Base-by-base conservation (phyloP, 345 rosid genomes). In the Ceriops tagal region DNA sequence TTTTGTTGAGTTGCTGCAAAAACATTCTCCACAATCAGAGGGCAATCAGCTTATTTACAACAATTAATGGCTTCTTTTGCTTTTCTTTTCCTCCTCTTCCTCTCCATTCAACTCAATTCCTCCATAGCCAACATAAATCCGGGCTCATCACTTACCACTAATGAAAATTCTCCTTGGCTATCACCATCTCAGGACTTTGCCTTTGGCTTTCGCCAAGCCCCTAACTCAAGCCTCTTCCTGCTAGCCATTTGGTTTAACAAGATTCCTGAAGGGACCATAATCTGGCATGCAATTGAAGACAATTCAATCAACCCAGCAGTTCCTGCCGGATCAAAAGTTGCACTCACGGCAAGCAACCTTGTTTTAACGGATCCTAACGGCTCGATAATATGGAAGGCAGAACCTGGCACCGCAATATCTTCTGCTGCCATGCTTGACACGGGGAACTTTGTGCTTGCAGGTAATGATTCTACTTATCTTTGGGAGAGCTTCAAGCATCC, bases 401-500 rank as follows among this genome's bases (percentile, higher is more conserved):
- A 0, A 21, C 61, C 71, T 4, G 15, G 52, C 22, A 24, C 18
- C 43, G 19, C 8, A 4, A 68, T 68, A 31, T 51, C 69, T 6
- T 56, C 37, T 37, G 81, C 64, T 21, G 69, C 79, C 26, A 55
- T 81, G 74, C 74, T 81, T 7, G 77, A 77, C 22, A 71, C 78
- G 0, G 88, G 88, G 4, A 84, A 82, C 58, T 80, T 84, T 18
- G 85, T 82, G 64, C 78, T 78, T 11, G 43, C n/a, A 20, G 68
- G 64, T 69, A 59, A 27, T 10, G 62, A 43, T 19, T 26, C 77
- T 9, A 18, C 7, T 34, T 55, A 58, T 49, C 26, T 72, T n/a
- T 84, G 88, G 88, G 76, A 82, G 73, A 80, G 78, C 53, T 84
- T 84, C 65, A 67, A 39, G 47, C 20, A 75, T 71, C 88, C 84